Conservation (phyloP, 305 asterid genomes). For the Plantago coronopus region DNA sequence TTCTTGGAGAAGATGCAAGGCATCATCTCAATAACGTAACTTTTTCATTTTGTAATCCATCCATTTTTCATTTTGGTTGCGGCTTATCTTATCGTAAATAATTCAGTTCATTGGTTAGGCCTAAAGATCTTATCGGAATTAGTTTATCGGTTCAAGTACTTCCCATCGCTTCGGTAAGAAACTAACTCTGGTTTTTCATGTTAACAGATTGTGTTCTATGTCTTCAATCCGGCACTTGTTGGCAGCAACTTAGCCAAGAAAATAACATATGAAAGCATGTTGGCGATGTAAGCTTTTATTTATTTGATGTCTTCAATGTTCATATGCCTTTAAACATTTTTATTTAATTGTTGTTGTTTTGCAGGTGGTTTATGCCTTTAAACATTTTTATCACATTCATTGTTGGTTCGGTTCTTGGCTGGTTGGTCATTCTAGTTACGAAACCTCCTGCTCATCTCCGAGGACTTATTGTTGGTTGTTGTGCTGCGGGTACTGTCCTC, state of each 20-base stretch:
- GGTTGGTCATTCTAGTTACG: constrained; percentile 59
- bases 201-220: constrained; percentile 64
- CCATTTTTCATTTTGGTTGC: no score
- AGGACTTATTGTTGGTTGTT: constrained; percentile 78
- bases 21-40: constrained; percentile 74
- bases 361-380: constrained; percentile 96
- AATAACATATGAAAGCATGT: constrained; percentile 69
- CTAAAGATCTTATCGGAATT: no score
- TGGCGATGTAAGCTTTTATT: constrained; percentile 52
- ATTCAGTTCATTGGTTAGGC: no score
- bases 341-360: constrained; percentile 16
- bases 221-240: constrained; percentile 75
- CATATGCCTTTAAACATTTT: background rate
- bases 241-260: constrained; percentile 79
- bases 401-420: constrained; percentile 74
- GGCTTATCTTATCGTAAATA: no score
- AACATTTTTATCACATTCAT: constrained; percentile 75
- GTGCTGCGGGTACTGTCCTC: constrained; percentile 66
- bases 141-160: no score
- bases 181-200: constrained; percentile 17
- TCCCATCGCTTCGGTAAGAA: background rate
- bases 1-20: constrained; percentile 71
- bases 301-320: background rate
- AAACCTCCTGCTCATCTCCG: constrained; percentile 69
- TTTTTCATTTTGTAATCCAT: no score